phyloP scores from a whole-genome alignment of 176 grass and related monocot species.

The Themeda triandra region DNA sequence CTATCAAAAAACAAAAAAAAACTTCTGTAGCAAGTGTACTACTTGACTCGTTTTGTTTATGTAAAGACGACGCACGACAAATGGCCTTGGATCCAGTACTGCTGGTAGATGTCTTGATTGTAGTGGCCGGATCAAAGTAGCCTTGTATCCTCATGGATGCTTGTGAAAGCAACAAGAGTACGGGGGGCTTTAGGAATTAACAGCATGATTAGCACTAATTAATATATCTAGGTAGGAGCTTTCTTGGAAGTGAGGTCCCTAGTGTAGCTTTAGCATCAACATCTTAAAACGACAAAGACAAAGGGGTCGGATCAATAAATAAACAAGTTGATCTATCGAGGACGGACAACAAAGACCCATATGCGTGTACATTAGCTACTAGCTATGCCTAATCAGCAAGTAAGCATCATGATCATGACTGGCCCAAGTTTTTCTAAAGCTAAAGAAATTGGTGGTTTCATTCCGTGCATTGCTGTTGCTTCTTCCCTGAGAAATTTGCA shows the following conservation, averaged over 20 bases:
- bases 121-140: constrained; percentile 8
- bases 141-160: constrained; percentile 35
- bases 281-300: constrained; percentile 30
- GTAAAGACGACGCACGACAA: background rate
- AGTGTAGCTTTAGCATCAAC: constrained; percentile 32
- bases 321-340: background rate
- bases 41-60: background rate
- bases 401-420: constrained; percentile 44
- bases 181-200: constrained; percentile 19
- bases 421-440: constrained; percentile 30
- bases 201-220: constrained; percentile 13
- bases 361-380: constrained; percentile 9
- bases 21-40: background rate
- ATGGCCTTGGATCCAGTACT: constrained; percentile 14
- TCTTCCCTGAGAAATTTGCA: constrained; percentile 37
- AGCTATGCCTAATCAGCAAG: constrained; percentile 18
- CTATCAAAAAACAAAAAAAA: too few relatives aligned
- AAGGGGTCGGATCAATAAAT: background rate
- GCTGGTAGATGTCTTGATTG: background rate
- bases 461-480: constrained; percentile 33
- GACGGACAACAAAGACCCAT: background rate
- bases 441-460: constrained; percentile 4
- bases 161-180: constrained; percentile 35
- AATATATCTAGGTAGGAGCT: background rate
- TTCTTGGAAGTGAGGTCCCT: constrained; percentile 23